Evolutionary conservation across 2,329 filamentous ascomycete genomes (phyloP), one percentile per base, ranked within the genome.

Genomic region (Cytospora schulzeri): DNA sequence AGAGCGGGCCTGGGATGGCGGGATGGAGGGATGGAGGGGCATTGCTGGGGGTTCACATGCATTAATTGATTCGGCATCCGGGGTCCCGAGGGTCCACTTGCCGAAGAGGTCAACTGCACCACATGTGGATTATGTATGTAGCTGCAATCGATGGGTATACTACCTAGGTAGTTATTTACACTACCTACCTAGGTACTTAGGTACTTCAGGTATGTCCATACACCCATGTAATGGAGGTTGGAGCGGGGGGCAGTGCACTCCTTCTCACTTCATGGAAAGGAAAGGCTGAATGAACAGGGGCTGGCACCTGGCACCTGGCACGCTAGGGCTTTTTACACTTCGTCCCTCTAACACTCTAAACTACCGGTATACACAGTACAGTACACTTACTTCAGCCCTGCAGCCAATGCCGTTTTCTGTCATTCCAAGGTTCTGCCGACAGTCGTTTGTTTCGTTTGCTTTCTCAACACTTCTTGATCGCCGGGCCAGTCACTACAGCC

Each of bases 61-160:
- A n/a, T n/a, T n/a, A n/a, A n/a, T 12, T 12, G 3, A 5, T 48
- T 24, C 17, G 38, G 38, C 38, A 45, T 45, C 38, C 38, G 38
- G 38, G 52, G 26, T 35, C 26, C n/a, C 33, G 28, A 28, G 12
- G 35, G 26, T 45, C 59, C 52, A 62, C 59, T 56, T 56, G 38
- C 59, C 51, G 59, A 48, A 35, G 29, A 28, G 28, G 41, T n/a
- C n/a, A n/a, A n/a, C n/a, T 31, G 35, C n/a, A 56, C 33, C 14
- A 14, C 33, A 35, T 33, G 31, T 11, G 8, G 9, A 31, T 4
- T 31, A 35, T 35, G 12, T 12, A 15, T 14, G 33, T 12, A 12
- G 11, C 12, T 14, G 33, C 12, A 35, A 31, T 31, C 29, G 29
- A 31, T 41, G n/a, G 3, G 17, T n/a, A n/a, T n/a, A n/a, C n/a